Conservation (phyloP, 2,329 filamentous ascomycete species). For the Macrophomina phaseolina region DNA sequence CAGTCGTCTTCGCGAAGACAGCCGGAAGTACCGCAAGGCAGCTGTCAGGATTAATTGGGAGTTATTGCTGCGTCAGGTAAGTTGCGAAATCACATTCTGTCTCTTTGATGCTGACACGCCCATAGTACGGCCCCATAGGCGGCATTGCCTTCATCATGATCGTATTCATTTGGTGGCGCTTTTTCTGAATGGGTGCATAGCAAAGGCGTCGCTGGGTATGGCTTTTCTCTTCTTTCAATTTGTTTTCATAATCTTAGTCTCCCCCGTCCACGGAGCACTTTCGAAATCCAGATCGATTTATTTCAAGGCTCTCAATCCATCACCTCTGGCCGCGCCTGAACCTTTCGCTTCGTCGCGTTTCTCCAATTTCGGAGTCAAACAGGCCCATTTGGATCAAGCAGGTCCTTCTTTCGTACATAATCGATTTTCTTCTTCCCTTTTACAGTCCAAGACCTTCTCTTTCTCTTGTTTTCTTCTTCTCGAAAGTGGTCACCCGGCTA, state of each 20-base stretch:
- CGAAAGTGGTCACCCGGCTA: too few species aligned
- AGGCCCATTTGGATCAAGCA: too few species aligned
- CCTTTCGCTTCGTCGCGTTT: too few species aligned
- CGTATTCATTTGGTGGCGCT: constrained; percentile 89
- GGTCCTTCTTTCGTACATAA: too few species aligned
- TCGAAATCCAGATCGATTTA: not conserved
- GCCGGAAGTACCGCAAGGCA: constrained; percentile 89
- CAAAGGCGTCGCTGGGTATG: constrained; percentile 25
- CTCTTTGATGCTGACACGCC: constrained; percentile 29
- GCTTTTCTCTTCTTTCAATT: constrained; percentile 18
- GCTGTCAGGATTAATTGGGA: constrained; percentile 99
- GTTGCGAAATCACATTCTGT: constrained; percentile 31
- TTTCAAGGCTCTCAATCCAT: too few species aligned
- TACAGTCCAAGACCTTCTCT: too few species aligned
- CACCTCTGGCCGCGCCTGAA: too few species aligned
- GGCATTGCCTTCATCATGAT: constrained; percentile 81
- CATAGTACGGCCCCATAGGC: constrained; percentile 84
- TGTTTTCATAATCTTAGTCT: constrained; percentile 19
- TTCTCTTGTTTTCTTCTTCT: too few species aligned
- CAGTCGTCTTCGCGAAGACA: constrained; percentile 84
- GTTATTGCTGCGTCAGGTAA: constrained; percentile 83
- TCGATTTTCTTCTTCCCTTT: too few species aligned
- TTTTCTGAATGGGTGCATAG: constrained; percentile 67
- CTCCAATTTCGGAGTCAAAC: too few species aligned
- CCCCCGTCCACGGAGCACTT: not conserved